These are phyloP conservation scores for Stemphylium vesicarium DNA, from an alignment of 2,329 filamentous ascomycete genomes.

Conservation along the genomic window DNA sequence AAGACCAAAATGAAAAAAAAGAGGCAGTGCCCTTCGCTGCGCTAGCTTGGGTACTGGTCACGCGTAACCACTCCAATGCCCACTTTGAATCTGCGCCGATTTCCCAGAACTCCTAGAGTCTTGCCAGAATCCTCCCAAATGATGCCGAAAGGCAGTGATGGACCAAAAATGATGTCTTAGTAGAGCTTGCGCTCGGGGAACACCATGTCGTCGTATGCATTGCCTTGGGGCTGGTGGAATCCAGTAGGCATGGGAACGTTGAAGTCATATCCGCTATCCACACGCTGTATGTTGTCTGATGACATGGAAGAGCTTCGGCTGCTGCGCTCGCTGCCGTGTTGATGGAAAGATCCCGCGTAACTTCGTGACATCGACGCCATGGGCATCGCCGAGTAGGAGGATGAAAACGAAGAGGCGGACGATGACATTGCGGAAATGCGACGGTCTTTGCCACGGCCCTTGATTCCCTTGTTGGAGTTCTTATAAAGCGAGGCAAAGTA, in stretches of 20 bases:
- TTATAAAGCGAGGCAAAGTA: constrained; percentile 92
- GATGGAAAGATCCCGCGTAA: constrained; percentile 33
- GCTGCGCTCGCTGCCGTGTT: constrained; percentile 41
- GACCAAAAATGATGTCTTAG: constrained; percentile 9
- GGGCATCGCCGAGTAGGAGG: constrained; percentile 32
- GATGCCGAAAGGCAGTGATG: not conserved
- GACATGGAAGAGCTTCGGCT: constrained; percentile 45
- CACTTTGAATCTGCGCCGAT: constrained; percentile 5
- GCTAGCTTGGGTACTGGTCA: constrained; percentile 26
- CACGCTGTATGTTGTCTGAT: constrained; percentile 37
- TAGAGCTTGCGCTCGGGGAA: constrained; percentile 47
- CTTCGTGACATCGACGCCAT: constrained; percentile 28
- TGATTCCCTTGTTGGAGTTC: constrained; percentile 98
- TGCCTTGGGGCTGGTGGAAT: constrained; percentile 31
- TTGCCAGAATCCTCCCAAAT: not conserved
- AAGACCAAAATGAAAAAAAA: constrained; percentile 1
- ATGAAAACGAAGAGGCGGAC: constrained; percentile 33
- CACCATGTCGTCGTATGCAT: constrained; percentile 44
- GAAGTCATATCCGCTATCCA: constrained; percentile 41
- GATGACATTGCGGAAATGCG: constrained; percentile 59
- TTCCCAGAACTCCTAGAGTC: constrained; percentile 7
- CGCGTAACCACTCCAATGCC: constrained; percentile 12
- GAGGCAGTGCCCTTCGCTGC: constrained; percentile 26
- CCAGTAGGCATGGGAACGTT: constrained; percentile 33
- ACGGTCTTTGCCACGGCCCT: constrained; percentile 87